phyloP scores from a whole-genome alignment of 106 monocot species.

The Platanthera guangdongensis region DNA sequence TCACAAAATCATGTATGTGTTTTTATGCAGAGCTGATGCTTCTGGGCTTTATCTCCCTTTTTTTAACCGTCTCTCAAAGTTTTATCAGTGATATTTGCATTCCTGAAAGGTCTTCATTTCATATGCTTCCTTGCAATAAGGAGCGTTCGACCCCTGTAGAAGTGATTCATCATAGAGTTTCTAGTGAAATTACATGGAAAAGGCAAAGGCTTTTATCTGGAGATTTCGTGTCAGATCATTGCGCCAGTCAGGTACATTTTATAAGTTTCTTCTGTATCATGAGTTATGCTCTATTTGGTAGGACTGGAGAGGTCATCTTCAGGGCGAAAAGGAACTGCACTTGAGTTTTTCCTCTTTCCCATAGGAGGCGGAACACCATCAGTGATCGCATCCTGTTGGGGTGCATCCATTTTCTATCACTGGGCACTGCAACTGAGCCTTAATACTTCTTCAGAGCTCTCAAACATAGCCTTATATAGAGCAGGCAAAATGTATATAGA shows the following conservation, averaged over 20 bases:
- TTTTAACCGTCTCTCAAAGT: constrained; percentile 9
- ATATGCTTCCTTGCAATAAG: constrained; percentile 10
- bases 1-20: not conserved
- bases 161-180: not conserved
- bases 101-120: constrained; percentile 6
- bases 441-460: too few relatives aligned
- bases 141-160: not conserved
- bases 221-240: not conserved
- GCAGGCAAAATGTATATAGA: not conserved
- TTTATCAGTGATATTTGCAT: constrained; percentile 9
- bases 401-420: too few relatives aligned
- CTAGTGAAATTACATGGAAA: not conserved
- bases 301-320: too few relatives aligned
- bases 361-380: too few relatives aligned
- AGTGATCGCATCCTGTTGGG: too few relatives aligned
- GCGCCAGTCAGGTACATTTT: constrained; percentile 1
- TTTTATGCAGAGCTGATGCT: constrained; percentile 11
- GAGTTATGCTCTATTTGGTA: too few relatives aligned
- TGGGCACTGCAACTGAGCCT: too few relatives aligned
- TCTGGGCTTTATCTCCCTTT: constrained; percentile 10
- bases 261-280: not conserved
- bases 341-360: too few relatives aligned
- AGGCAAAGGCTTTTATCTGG: not conserved
- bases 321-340: too few relatives aligned
- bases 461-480: not conserved